phyloP scores from a whole-genome alignment of 2,329 filamentous ascomycete genomes.

The Thelonectria discophora region DNA sequence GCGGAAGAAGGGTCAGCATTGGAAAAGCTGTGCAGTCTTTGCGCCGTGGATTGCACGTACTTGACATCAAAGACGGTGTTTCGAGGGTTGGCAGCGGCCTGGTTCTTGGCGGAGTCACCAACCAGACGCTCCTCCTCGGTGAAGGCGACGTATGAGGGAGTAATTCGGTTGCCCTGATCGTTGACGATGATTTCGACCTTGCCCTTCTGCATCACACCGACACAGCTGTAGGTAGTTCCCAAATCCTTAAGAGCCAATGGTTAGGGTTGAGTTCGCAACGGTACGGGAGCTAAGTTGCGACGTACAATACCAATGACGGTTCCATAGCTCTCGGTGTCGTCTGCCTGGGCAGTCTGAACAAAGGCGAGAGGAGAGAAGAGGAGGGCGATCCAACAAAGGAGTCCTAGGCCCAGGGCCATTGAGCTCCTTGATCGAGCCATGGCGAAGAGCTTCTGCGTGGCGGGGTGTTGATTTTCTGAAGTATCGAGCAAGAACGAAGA shows the following conservation, averaged over 20 bases:
- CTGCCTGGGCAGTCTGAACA: constrained; percentile 77
- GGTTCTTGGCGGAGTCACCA: constrained; percentile 97
- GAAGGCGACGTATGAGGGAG: constrained; percentile 93
- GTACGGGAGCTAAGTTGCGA: constrained; percentile 33
- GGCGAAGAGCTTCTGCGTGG: constrained; percentile 38
- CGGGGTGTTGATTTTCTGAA: constrained; percentile 32
- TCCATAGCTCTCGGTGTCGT: constrained; percentile 81
- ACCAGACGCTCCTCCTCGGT: constrained; percentile 97
- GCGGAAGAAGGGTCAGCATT: constrained; percentile 32
- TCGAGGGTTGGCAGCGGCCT: constrained; percentile 81
- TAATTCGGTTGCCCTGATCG: constrained; percentile 97
- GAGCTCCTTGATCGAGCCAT: constrained; percentile 71
- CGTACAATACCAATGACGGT: constrained; percentile 91
- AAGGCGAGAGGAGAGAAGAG: constrained; percentile 89
- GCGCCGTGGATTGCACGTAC: constrained; percentile 59
- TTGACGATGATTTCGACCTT: constrained; percentile 96
- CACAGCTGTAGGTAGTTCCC: constrained; percentile 88
- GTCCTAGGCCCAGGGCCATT: constrained; percentile 83
- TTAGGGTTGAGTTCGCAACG: constrained; percentile 24
- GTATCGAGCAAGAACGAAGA: constrained; percentile 27
- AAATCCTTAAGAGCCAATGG: constrained; percentile 64
- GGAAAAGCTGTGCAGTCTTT: neutral
- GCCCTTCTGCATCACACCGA: constrained; percentile 95
- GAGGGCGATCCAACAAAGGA: constrained; percentile 90
- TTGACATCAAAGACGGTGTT: constrained; percentile 85